Base-by-base conservation (phyloP, 345 rosid species). In the Lenwebbia sp. region DNA sequence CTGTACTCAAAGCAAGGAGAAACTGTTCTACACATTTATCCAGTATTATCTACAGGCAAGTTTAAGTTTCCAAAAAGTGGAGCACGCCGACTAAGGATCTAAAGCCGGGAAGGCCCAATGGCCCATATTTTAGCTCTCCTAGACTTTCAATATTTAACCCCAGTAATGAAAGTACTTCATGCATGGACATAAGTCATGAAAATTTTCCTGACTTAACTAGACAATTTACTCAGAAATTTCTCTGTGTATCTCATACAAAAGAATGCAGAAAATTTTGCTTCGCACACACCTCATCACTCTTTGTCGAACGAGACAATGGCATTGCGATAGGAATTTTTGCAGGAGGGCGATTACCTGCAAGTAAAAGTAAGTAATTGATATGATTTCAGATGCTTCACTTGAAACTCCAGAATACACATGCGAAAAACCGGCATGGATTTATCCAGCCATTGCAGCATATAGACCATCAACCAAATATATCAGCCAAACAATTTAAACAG, bases 281-380 rank as follows among this genome's bases (percentile, higher is more conserved):
- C 53, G 37, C 82, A 90, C 88, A 83, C 85, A 95, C 99, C 96
- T 94, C 95, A 37, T 92, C 92, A 83, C 90, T 94, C 91, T 94
- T 95, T 82, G 86, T 87, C 50, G 90, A 89, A 85, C 83, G 92
- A 85, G 96, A 90, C 49, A 91, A 91, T 84, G 96, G 98, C 83
- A 97, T 50, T 84, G 98, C 94, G 86, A 97, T 91, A 85, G 98
- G 99, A 89, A 94, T 94, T 94, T 96, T 97, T 28, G 98, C 93
- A 58, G 99, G 98, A 86, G 99, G 98, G 57, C 92, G 96, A 86
- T 90, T 88, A 86, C 99, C 99, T 97, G 89, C 75, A 84, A 87
- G 83, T 70, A 85, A 88, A 88, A 84, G 88, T 87, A 50, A 10
- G 81, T 33, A 83, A 44, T 54, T 25, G 49, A 83, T 44, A 15